Conservation (phyloP, 176 grass and related monocot genomes). For the Carex parvula region DNA sequence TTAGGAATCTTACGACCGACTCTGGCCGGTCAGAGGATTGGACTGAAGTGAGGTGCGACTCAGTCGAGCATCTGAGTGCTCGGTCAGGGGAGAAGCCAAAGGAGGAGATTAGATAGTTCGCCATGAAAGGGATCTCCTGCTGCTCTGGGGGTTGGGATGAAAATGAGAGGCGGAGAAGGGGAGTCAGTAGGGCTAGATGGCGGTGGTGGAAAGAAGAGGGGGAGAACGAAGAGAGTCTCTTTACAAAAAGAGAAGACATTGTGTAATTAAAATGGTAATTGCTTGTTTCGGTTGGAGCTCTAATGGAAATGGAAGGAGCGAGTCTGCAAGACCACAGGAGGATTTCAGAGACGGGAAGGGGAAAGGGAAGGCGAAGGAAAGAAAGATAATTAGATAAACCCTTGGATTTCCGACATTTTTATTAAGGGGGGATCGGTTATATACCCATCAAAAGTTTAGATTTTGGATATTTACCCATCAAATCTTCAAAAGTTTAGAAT, state of each 20-base stretch:
- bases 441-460: too few species aligned
- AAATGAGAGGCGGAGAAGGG: neutral
- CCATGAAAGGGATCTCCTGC: neutral
- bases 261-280: too few species aligned
- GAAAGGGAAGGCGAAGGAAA: too few species aligned
- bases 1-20: neutral
- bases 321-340: too few species aligned
- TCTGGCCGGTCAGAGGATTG: neutral
- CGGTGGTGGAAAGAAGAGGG: constrained; percentile 2
- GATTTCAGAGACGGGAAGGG: too few species aligned
- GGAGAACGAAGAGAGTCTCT: neutral
- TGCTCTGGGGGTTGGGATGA: neutral
- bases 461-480: too few species aligned
- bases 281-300: too few species aligned
- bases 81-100: neutral
- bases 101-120: constrained; percentile 2
- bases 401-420: too few species aligned
- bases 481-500: too few species aligned
- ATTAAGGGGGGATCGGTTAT: too few species aligned
- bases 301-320: too few species aligned
- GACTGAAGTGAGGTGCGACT: neutral
- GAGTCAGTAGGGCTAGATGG: neutral
- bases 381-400: too few species aligned
- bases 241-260: neutral
- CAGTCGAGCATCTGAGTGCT: neutral